Evolutionary conservation across 164 flowering plant species (phyloP), one percentile per base, ranked within the genome.

Genomic region (Magnolia officinalis): DNA sequence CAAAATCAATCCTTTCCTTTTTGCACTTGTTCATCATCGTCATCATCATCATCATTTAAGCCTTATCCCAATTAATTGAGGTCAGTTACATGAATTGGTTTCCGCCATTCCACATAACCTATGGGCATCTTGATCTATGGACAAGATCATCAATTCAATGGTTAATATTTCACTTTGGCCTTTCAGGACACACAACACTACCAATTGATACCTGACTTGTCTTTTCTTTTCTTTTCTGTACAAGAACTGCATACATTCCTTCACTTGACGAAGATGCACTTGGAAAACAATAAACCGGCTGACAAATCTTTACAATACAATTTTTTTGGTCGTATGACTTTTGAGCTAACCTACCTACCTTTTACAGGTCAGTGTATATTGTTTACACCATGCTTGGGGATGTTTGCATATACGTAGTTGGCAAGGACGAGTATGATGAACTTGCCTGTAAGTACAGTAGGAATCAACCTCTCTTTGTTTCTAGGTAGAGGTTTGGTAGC

Each of bases 381-480:
- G 99, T 96, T 16, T 96, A 94, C 84, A 92, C 99, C 0, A 88
- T 94, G 74, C 94, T 96, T 66, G 98, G 99, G 70, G 99, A 91
- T 85, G 93, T 96, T 79, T 90, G 95, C 84, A 78, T 96, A 71
- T 96, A 80, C 77, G 88, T 90, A 74, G 97, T 96, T 67, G 99
- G 99, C 83, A 96, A 96, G 88, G 99, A 96, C 81, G 97, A 89
- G 74, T 96, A 96, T 75, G 99, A 96, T 79, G 99, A 96, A 85
- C 97, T 96, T 76, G 91, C 98, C n/a, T 90, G 99, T 96, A 87
- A 89, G 99, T 88, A 63, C 58, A 9, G 24, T 26, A 37, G 6
- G 51, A 21, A 23, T 14, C 50, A 68, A 29, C 49, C 71, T 68
- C 19, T 31, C 71, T 18, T 68, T 37, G 61, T 55, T 55, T 55